Evolutionary conservation across 2,329 filamentous ascomycete species (phyloP).

Genomic region (Scytalidium lignicola): DNA sequence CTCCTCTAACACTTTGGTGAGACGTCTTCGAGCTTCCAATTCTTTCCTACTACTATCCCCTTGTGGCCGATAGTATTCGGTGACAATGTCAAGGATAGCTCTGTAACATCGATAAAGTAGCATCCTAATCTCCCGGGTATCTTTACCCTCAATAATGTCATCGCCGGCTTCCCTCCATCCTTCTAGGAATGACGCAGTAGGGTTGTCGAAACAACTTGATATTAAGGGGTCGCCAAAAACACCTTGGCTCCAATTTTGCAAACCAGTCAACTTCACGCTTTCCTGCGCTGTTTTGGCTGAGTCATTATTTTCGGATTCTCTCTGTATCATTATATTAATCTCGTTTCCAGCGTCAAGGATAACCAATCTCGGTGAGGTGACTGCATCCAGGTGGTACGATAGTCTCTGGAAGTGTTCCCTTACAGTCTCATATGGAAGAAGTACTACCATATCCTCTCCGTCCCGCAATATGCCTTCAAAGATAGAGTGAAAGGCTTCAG

Average conservation of each 20-base stretch:
- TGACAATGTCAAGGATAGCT: constrained; percentile 45
- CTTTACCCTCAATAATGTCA: constrained; percentile 37
- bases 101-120: constrained; percentile 56
- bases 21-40: constrained; percentile 45
- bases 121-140: constrained; percentile 40
- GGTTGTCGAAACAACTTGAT: constrained; percentile 41
- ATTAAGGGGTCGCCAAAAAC: constrained; percentile 57
- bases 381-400: constrained; percentile 43
- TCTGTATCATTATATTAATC: constrained; percentile 42
- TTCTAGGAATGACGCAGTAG: constrained; percentile 39
- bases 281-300: constrained; percentile 4
- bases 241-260: constrained; percentile 55
- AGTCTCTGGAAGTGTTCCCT: constrained; percentile 47
- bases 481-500: constrained; percentile 49
- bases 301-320: constrained; percentile 7
- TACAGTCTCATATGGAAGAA: constrained; percentile 51
- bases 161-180: constrained; percentile 33
- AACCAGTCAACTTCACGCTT: constrained; percentile 36
- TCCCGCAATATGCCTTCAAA: constrained; percentile 53
- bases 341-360: constrained; percentile 48
- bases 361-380: constrained; percentile 47
- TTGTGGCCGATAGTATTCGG: constrained; percentile 49
- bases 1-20: constrained; percentile 41
- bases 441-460: constrained; percentile 54
- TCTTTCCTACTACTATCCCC: constrained; percentile 44